Base-by-base conservation (phyloP, 305 asterid genomes). In the Caryopteris hybrid region DNA sequence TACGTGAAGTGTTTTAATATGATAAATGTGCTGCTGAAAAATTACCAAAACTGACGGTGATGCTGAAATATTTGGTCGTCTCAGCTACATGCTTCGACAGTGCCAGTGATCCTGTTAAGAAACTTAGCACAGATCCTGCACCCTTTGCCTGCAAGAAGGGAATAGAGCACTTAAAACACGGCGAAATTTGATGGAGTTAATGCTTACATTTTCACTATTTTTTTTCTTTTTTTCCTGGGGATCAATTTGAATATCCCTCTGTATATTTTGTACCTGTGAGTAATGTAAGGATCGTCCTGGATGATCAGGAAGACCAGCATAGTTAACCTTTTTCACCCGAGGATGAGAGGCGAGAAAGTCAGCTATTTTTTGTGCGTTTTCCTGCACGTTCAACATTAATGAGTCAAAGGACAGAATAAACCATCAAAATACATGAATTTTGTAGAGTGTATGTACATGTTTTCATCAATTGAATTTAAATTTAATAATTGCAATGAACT, bases 51-150 rank as follows among this genome's bases (percentile, higher is more conserved):
- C 99, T 94, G 80, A 91, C 98, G n/a, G 99, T 84, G 60, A 94
- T 84, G 79, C 85, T 81, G 85, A 94, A 91, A 77, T 86, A 88
- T 66, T 86, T 89, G 25, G 98, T 94, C 3, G 81, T 58, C 90
- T 94, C 98, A 4, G 75, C 96, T 20, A 94, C 66, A 70, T 94
- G 98, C 87, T 85, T 88, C 33, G 99, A 89, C 29, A 91, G 90
- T 42, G 92, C 85, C 61, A 91, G 65, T 0, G 98, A 94, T n/a
- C 98, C 98, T 3, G 99, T 94, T 68, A 78, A 62, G 76, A 94
- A 94, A 86, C 99, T 94, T n/a, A 94, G 82, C 63, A 94, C 98
- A 8, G 98, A 89, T 61, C 98, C 99, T 41, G 99, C 97, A 67
- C 98, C 99, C 59, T 73, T 94, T 1, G 98, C 96, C 97, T 91